Evolutionary conservation across 2,329 filamentous ascomycete genomes (phyloP).

Genomic region (Penicillium occitanis): DNA sequence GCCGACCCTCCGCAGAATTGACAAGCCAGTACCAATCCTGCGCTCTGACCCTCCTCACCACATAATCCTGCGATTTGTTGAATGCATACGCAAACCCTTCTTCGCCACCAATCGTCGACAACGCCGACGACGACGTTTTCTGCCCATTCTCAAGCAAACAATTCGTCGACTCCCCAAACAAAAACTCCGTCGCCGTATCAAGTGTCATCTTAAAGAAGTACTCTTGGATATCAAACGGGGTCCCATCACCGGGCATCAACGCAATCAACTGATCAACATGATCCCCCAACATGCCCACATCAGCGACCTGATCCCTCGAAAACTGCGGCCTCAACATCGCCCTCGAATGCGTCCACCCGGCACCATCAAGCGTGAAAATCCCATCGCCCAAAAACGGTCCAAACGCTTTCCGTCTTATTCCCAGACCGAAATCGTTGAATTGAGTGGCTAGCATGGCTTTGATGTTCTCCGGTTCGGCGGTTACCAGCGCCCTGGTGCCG

Average conservation of each 20-base stretch:
- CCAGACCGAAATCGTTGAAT: constrained; percentile 17
- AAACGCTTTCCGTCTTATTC: constrained; percentile 33
- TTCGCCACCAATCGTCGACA: constrained; percentile 14
- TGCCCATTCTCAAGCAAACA: constrained; percentile 39
- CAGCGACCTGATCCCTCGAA: constrained; percentile 51
- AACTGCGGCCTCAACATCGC: constrained; percentile 20
- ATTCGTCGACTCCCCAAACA: constrained; percentile 58
- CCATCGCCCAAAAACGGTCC: constrained; percentile 18
- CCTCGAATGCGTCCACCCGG: constrained; percentile 57
- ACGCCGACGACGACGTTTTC: background rate
- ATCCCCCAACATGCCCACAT: constrained; percentile 59
- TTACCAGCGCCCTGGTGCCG: constrained; percentile 15
- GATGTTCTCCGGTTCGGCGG: constrained; percentile 21
- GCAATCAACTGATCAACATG: constrained; percentile 64
- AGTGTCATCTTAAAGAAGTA: constrained; percentile 66
- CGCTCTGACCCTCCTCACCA: background rate
- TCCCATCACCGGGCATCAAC: constrained; percentile 59
- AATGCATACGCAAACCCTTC: constrained; percentile 17
- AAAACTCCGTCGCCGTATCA: constrained; percentile 66
- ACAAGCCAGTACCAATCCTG: constrained; percentile 13
- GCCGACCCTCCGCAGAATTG: background rate
- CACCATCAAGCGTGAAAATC: constrained; percentile 71
- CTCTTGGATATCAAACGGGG: constrained; percentile 59
- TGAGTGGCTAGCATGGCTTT: constrained; percentile 20
- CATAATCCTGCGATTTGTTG: constrained; percentile 12